Evolutionary conservation across 2,329 filamentous ascomycete species (phyloP), one percentile per base, ranked within the genome.

Genomic region (Phialophora expanda): DNA sequence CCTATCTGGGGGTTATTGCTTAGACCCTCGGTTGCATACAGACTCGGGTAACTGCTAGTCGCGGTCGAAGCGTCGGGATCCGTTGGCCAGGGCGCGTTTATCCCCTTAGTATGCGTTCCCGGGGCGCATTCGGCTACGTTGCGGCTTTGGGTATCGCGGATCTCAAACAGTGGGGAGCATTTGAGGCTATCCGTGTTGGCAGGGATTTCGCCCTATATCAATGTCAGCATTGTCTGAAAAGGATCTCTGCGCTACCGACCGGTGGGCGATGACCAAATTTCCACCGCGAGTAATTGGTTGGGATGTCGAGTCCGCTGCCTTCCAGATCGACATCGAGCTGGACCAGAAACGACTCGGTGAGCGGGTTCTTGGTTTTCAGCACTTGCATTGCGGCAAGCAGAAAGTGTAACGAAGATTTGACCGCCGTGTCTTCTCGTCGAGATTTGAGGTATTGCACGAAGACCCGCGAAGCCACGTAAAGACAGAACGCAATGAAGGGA

Each of bases 361-460:
- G 82, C 0, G 93, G 93, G 71, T 96, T 97, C 73, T 91, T 90
- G 66, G 86, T 86, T 78, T 96, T 96, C 70, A 98, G 79, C 3
- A 91, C 92, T 70, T 93, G 90, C 88, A 99, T 96, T 4, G 94
- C 93, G 22, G 90, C 89, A 1, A 98, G 84, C 17, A 98, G 84
- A 75, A 99, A 98, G 63, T 93, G 89, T n/a, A 98, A 81, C 0
- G 93, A 93, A 63, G 94, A 90, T 20, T 87, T 70, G 87, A 90
- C 77, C 87, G 91, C 74, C 84, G 87, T 77, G 64, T 98, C 94
- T 32, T 94, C 89, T 0, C 93, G 92, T n/a, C 90, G 86, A 64
- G 91, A 95, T 78, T 96, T 97, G n/a, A 98, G 84, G 74, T 96
- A 97, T 76, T 98, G 94, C 7, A 98, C 90, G 74, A 98, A 98